Base-by-base conservation (phyloP, 768 basidiomycete genomes). In the Tricholoma bakamatsutake region DNA sequence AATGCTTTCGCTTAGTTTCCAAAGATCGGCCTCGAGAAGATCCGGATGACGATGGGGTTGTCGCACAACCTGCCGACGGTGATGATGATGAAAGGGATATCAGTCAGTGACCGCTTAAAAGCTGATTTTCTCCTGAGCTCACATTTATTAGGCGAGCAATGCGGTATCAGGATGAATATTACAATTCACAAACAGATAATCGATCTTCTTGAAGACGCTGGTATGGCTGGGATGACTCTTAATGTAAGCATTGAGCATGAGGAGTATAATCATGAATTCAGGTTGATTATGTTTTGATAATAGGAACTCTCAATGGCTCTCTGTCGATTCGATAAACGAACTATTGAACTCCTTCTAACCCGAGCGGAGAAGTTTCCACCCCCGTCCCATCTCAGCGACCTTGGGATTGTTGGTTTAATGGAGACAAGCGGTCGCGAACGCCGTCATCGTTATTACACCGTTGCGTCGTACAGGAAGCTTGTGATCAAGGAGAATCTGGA, bases 341-440 rank as follows among this genome's bases (percentile, higher is more conserved):
- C 87, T 1, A 77, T 94, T 49, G 93, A 96, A 66, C 78, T 91
- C n/a, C 71, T 92, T 24, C 78, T 94, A 31, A 76, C 79, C 13
- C 82, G 88, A 43, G 81, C 88, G 18, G 84, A 84, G 60, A 84
- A 78, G 63, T 75, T 66, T 56, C 75, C 74, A 9, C 83, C 85
- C 12, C 92, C 92, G 4, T 57, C 80, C 5, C 90, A 93, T 67
- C 79, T 94, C 12, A 74, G 75, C 51, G 88, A 93, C 66, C 74
- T 90, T 39, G 79, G 83, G 27, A 80, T 91, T 50, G 79, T 80
- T 18, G 81, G 84, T 35, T 68, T 90, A 28, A 86, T 87, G 79
- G 95, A 97, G 70, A 90, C 83, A 0, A 77, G 79, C 59, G 91
- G 91, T 4, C 83, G 93, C 34, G 91, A 98, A 71, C 85, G 93